Evolutionary conservation across 805 yeast species (phyloP), one percentile per base, ranked within the genome.

Genomic region (Yamadazyma akitaensis): DNA sequence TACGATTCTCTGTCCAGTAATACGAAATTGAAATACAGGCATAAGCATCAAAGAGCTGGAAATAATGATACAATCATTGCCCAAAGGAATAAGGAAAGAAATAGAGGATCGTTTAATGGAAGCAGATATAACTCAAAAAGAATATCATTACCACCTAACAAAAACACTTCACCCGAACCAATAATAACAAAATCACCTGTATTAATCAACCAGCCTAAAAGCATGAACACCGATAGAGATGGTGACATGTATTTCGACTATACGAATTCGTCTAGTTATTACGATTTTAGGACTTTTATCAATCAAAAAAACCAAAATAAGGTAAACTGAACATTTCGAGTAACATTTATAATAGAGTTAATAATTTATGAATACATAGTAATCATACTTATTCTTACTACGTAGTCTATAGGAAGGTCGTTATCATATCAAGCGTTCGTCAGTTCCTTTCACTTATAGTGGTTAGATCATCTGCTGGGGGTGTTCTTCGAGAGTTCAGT

Each of bases 241-340:
- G 50, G 51, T 30, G 50, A 53, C 38, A 57, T 58, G 44, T 68
- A 68, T 50, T 70, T 67, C 48, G 75, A 70, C 49, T 70, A 70
- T 47, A 49, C 65, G 2, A 49, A 52, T 13, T 41, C 50, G 3
- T 38, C 48, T 5, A 52, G 53, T 38, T 48, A 56, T 36, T 70
- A 70, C 46, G 73, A 70, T 53, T 70, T 70, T 43, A 58, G 62
- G 42, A 60, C 70, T 3, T 70, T 64, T 44, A 69, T 69, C 65
- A 60, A 61, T 38, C 69, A 60, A 44, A 57, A 58, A 47, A 45
- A 42, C 35, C 51, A 40, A 37, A 18, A 14, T 26, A 14, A 30
- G 18, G 43, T 21, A 13, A 40, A 41, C 14, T 41, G 18, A 41
- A 13, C 32, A 28, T 28, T 40, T 28, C n/a, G 18, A 12, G 21